Percentiles rank a stretch among this genome's conserved stretches.
Evolutionary conservation across 352 stramenopile species (phyloP).

Genomic region (Globisporangium perplexum): DNA sequence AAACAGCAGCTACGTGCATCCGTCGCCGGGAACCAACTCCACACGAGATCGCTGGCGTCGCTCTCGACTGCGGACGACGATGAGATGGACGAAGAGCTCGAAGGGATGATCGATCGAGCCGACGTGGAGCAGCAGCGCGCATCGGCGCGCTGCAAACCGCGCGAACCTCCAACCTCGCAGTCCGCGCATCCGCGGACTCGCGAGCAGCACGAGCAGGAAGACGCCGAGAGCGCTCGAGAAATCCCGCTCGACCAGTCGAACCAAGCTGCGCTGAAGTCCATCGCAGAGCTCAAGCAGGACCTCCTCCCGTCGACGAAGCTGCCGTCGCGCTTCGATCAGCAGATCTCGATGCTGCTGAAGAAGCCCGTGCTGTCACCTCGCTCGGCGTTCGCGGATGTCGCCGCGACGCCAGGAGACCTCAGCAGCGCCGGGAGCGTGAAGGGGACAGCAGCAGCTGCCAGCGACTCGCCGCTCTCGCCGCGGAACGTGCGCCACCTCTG

Average conservation of each 20-base stretch:
- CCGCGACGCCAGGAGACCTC: no score
- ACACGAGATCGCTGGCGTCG: constrained; percentile 28
- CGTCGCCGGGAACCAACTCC: background rate
- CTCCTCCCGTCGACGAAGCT: constrained; percentile 17
- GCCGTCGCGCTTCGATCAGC: constrained; percentile 27
- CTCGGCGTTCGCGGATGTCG: constrained; percentile 14
- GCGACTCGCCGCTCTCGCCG: constrained; percentile 20
- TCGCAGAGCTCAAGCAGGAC: constrained; percentile 24
- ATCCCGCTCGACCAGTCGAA: background rate
- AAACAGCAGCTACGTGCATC: background rate
- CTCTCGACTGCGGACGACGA: constrained; percentile 33
- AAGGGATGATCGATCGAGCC: constrained; percentile 58
- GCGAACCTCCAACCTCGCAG: background rate
- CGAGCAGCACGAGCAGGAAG: background rate
- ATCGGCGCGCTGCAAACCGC: no score
- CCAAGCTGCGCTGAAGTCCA: background rate
- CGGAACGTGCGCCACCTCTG: constrained; percentile 35
- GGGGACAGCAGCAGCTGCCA: background rate
- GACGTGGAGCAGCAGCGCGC: constrained; percentile 19
- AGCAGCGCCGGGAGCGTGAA: background rate
- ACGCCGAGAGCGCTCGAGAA: background rate
- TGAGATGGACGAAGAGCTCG: constrained; percentile 67
- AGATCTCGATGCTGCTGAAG: constrained; percentile 43
- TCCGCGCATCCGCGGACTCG: background rate
- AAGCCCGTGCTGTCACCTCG: constrained; percentile 45